Conservation (phyloP, 305 asterid genomes). For the Ajuga reptans region DNA sequence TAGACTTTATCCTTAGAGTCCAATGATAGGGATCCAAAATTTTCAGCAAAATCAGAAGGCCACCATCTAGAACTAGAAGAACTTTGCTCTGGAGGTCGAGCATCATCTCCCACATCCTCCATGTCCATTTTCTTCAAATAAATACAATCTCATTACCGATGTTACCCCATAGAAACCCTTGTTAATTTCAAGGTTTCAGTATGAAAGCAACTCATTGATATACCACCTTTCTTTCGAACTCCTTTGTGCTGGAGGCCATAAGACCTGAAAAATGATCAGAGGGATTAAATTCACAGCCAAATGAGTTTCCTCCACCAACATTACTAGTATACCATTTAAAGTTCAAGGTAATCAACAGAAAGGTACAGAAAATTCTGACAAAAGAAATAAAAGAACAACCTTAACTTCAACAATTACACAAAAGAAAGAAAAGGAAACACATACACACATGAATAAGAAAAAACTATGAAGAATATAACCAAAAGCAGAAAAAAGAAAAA, state of each 20-base stretch:
- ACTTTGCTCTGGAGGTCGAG: slow-evolving; percentile 52
- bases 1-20: slow-evolving; percentile 47
- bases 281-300: slow-evolving; percentile 9
- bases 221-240: slow-evolving; percentile 27
- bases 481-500: not conserved
- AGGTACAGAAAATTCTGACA: not conserved
- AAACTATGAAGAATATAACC: not conserved
- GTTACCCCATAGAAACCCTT: slow-evolving; percentile 30
- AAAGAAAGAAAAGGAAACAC: not conserved
- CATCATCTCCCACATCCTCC: slow-evolving; percentile 59
- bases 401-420: slow-evolving; percentile 1
- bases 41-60: slow-evolving; percentile 62
- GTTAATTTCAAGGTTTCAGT: slow-evolving; percentile 22
- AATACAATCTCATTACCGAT: slow-evolving; percentile 33
- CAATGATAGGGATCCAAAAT: slow-evolving; percentile 69
- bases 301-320: not conserved
- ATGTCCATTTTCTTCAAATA: slow-evolving; percentile 35
- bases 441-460: not conserved
- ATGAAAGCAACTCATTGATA: slow-evolving; percentile 22
- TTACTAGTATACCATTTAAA: not conserved
- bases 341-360: not conserved
- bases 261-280: slow-evolving; percentile 43
- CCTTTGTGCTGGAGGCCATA: slow-evolving; percentile 16
- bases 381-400: not conserved
- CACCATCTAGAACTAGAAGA: slow-evolving; percentile 57